Conservation (phyloP, 371 early-diverging fungal genomes). For the Mucor piriformis region DNA sequence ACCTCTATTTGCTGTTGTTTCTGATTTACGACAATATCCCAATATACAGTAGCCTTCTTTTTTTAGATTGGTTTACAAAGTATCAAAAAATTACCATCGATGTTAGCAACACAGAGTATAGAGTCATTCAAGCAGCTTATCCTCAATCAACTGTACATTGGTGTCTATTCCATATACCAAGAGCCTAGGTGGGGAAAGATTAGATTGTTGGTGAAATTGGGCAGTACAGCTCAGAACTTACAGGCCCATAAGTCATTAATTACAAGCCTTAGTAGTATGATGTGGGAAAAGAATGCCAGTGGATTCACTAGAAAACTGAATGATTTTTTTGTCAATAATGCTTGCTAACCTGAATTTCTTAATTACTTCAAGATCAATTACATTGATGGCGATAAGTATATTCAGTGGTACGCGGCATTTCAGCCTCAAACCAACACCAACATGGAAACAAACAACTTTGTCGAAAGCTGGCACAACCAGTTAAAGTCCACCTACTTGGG, state of each 20-base stretch:
- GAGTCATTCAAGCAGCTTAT: not conserved
- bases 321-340: not conserved
- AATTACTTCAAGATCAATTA: not conserved
- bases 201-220: not conserved
- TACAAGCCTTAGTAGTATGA: not conserved
- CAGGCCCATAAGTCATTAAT: slow-evolving; percentile 5
- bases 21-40: too few species aligned
- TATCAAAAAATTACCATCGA: too few species aligned
- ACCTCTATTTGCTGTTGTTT: too few species aligned
- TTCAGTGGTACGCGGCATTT: not conserved
- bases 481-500: too few species aligned
- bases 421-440: slow-evolving; percentile 4
- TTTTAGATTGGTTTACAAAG: not conserved
- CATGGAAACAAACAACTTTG: slow-evolving; percentile 29
- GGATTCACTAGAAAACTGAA: not conserved
- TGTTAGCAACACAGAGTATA: not conserved
- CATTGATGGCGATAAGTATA: not conserved
- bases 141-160: slow-evolving; percentile 3
- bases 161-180: slow-evolving; percentile 6
- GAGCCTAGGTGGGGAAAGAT: slow-evolving; percentile 13
- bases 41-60: too few species aligned
- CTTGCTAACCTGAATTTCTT: not conserved
- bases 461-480: too few species aligned
- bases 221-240: not conserved
- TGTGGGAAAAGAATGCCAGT: slow-evolving; percentile 4